phyloP scores from a whole-genome alignment of 176 grass and related monocot species.

The Aegilops sharonensis region DNA sequence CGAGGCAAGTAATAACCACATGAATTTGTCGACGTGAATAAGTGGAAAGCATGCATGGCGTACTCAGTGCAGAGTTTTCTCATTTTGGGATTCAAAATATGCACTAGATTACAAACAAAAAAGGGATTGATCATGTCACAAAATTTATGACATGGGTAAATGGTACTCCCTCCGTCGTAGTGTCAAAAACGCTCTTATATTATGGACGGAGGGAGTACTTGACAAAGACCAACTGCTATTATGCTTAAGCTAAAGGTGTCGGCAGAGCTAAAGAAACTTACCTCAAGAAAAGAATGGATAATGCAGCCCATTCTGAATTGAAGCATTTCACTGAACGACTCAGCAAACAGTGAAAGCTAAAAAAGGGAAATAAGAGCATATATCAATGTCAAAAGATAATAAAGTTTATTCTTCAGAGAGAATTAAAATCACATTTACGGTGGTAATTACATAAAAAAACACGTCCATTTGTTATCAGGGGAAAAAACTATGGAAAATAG shows the following conservation, averaged over 20 bases:
- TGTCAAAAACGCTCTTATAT: too few species aligned
- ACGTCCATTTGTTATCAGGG: background rate
- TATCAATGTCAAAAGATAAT: background rate
- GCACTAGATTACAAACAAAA: background rate
- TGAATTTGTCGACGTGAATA: background rate
- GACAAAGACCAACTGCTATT: background rate
- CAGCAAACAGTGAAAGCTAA: slow-evolving; percentile 68
- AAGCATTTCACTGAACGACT: slow-evolving; percentile 78
- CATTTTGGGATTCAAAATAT: background rate
- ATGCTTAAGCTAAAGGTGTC: slow-evolving; percentile 5
- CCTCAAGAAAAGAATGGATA: slow-evolving; percentile 67
- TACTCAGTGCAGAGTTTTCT: background rate
- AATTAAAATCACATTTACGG: background rate
- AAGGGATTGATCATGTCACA: background rate
- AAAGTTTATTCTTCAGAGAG: background rate
- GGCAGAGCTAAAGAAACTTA: slow-evolving; percentile 18
- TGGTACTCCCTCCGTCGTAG: too few species aligned
- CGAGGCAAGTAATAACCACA: background rate
- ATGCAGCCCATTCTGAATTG: slow-evolving; percentile 68
- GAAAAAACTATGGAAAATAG: background rate
- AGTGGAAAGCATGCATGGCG: background rate
- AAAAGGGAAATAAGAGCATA: slow-evolving; percentile 13
- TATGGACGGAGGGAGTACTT: too few species aligned
- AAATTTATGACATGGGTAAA: background rate
- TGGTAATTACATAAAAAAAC: background rate